Base-by-base conservation (phyloP, 1,284 basidiomycete species). In the Spongiforma sp. region DNA sequence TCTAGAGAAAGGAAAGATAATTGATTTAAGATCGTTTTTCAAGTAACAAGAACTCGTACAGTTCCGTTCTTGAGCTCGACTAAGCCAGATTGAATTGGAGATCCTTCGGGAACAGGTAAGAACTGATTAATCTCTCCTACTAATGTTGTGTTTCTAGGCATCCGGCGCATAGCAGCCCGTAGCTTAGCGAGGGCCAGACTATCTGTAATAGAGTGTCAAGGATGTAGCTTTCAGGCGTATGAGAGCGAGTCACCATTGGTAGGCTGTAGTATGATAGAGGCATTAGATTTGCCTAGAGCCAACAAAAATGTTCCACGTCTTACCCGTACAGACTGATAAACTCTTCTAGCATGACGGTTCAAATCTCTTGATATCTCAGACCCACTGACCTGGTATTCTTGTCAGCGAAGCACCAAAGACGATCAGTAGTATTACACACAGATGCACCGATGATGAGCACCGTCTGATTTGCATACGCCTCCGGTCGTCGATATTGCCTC, bases 391-490 rank as follows among this genome's bases (percentile, higher is more conserved):
- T 69, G 28, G 1, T 39, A 2, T 11, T 8, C 19, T n/a, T 14
- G 8, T 70, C n/a, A 12, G 41, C 24, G 21, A 6, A 36, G 1
- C 1, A 26, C 21, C 11, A 1, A 5, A 30, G 3, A n/a, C n/a
- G n/a, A n/a, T n/a, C n/a, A n/a, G n/a, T n/a, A n/a, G 14, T 2
- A 11, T 15, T 1, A n/a, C 62, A 7, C 59, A 70, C 70, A 10
- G 68, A 53, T 54, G 80, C 80, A n/a, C 84, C 84, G 34, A 86
- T 75, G 54, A 86, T 74, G 6, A 86, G 75, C 0, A 86, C 80
- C 5, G 77, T 83, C 68, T 82, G 71, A 57, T 79, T 78, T 7
- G 62, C 58, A 56, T 77, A 82, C 0, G 67, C 55, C 43, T 82
- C 77, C 3, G 84, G 83, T 39, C 68, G 72, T 2, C 83, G 75